A percentile compares a stretch with the other conserved stretches of the same genome.
These are phyloP conservation scores for Backusella macrospora DNA, from an alignment of 192 early-diverging fungal genomes.

Conservation along the genomic window DNA sequence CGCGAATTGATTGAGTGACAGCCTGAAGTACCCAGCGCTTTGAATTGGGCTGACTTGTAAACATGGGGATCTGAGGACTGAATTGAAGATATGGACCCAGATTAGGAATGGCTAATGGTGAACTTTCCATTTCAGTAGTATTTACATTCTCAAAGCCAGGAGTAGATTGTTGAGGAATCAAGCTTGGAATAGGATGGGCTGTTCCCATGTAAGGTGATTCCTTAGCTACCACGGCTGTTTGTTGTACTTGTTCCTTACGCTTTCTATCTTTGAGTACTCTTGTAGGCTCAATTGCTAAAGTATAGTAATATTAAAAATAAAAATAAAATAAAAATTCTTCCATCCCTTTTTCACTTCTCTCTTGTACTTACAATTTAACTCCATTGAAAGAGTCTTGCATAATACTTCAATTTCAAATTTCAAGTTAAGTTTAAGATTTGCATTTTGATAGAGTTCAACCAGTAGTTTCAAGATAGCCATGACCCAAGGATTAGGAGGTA, in stretches of 20 bases:
- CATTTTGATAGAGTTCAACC: constrained; percentile 90
- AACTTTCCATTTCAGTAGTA: neutral
- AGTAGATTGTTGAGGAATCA: constrained; percentile 3
- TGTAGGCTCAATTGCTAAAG: neutral
- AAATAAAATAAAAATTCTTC: neutral
- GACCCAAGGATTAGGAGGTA: constrained; percentile 96
- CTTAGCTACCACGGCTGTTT: neutral
- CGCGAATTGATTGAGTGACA: constrained; percentile 36
- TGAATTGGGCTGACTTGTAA: constrained; percentile 81
- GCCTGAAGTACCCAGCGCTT: constrained; percentile 80
- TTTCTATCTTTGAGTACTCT: neutral
- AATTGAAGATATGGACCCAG: constrained; percentile 72
- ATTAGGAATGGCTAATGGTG: constrained; percentile 51
- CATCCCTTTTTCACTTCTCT: neutral
- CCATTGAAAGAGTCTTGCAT: constrained; percentile 86
- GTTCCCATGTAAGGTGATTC: neutral
- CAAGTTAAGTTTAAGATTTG: constrained; percentile 90
- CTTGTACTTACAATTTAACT: constrained; percentile 59
- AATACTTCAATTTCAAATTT: constrained; percentile 98
- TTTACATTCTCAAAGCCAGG: neutral
- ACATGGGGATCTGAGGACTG: constrained; percentile 81
- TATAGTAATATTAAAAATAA: neutral
- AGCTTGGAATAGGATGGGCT: neutral
- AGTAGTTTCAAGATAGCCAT: constrained; percentile 93
- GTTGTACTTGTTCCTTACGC: neutral